Percentiles rank a stretch among this genome's conserved stretches.
phyloP scores from a whole-genome alignment of 2,329 filamentous ascomycete species.

The Exophiala sp. region DNA sequence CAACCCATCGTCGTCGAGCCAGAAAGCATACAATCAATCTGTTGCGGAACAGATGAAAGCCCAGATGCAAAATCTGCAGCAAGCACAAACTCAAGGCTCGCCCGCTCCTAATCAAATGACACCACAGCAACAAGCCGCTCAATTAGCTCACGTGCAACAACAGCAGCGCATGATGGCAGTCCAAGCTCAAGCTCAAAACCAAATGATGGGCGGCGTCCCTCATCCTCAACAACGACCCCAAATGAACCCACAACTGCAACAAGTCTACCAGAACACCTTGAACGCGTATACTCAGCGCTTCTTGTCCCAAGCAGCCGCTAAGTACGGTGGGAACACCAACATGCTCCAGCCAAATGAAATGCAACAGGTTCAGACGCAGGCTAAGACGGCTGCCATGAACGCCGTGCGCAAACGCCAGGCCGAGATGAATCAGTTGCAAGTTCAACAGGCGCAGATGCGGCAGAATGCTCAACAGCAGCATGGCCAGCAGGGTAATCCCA shows the following conservation, averaged over 20 bases:
- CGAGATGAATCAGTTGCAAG: conserved; percentile 11
- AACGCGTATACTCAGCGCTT: conserved; percentile 16
- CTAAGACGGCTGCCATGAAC: conserved; percentile 14
- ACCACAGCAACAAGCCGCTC: conserved; percentile 23
- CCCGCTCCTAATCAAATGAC: conserved; percentile 26
- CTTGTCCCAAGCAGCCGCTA: conserved; percentile 19
- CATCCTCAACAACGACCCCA: conserved; percentile 21
- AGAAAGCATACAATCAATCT: conserved; percentile 22
- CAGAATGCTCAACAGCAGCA: conserved; percentile 16
- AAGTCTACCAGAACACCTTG: conserved; percentile 16
- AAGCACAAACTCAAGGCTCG: conserved; percentile 18
- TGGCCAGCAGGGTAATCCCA: conserved; percentile 16
- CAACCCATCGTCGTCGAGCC: conserved; percentile 24
- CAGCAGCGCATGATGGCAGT: conserved; percentile 19
- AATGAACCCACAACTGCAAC: conserved; percentile 18
- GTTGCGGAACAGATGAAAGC: conserved; percentile 24
- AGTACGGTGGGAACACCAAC: conserved; percentile 25
- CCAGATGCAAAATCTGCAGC: conserved; percentile 25
- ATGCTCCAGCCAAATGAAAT: conserved; percentile 22
- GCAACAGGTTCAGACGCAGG: conserved; percentile 19
- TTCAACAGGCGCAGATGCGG: conserved; percentile 3
- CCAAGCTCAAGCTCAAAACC: conserved; percentile 14
- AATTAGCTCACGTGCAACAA: conserved; percentile 22
- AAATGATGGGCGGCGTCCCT: conserved; percentile 21
- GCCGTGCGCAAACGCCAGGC: conserved; percentile 16